Evolutionary conservation across 208 protist species (phyloP), one percentile per base, ranked within the genome.

Genomic region (Sergeia podlipaevii): DNA sequence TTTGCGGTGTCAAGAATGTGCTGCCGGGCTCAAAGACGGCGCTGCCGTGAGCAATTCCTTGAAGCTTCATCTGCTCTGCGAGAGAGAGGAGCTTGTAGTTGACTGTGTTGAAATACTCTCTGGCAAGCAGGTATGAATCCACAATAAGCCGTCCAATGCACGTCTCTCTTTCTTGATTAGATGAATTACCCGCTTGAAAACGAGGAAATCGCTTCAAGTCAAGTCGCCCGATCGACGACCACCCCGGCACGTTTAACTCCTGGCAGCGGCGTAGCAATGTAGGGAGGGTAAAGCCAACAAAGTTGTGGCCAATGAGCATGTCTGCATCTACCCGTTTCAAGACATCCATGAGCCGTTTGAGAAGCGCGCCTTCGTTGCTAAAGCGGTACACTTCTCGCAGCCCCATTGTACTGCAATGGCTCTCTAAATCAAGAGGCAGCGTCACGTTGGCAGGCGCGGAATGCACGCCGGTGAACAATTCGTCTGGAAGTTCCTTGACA

Each of bases 291-390:
- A 96, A 99, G 6, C 83, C 83, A n/a, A 98, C 63, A 62, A 99
- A 95, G 68, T 99, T 99, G 87, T 99, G 96, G n/a, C 96, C 97
- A 11, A 98, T 69, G 28, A 98, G 51, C 17, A 98, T 72, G 56
- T 99, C 97, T 2, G 97, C 93, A 66, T 99, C 97, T 26, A 96
- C 63, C n/a, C 55, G 50, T 2, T 74, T 56, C 5, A 98, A 62
- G n/a, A 67, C 74, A n/a, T 46, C 56, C 8, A 92, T 73, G 10
- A 97, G 43, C 73, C 85, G 86, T 33, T 60, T 70, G 1, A 98
- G 75, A 39, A 98, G 52, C 23, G 57, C 65, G 6, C 67, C 59
- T 66, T 98, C 93, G 60, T 85, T 94, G 24, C 42, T 33, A 63
- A 87, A 86, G 29, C 66, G 46, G 15, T 63, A 43, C 18, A 92